Evolutionary conservation across 2,329 filamentous ascomycete genomes (phyloP), one percentile per base, ranked within the genome.

Genomic region (Amauroascus verrucosus): DNA sequence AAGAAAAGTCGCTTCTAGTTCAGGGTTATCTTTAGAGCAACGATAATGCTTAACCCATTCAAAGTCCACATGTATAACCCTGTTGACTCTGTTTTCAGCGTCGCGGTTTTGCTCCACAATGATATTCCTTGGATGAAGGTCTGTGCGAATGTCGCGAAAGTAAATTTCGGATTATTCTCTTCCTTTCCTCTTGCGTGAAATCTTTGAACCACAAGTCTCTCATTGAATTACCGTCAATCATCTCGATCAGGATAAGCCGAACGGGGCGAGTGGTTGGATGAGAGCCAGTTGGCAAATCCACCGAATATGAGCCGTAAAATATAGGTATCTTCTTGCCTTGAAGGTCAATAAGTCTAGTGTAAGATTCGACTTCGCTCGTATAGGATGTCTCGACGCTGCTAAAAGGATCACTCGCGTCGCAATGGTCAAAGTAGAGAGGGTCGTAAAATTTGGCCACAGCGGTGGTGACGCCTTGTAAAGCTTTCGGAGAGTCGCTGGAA

Each of bases 261-360:
- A 59, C 53, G 43, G 38, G 37, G n/a, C 57, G 55, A 28, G 52
- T 53, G 18, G 32, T 35, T 3, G 20, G 5, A 8, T 5, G 16
- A 18, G 26, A 16, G n/a, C 54, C 46, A 14, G 61, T 50, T 38
- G 56, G 26, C 22, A 63, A 47, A 48, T 51, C 46, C 13, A 64
- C 41, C 14, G 62, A 58, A 38, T 61, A 64, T n/a, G 59, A 64
- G 1, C 61, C 60, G 48, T 60, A 60, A 50, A 54, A 64, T 38
- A 16, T 57, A 2, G 61, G 61, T 24, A 63, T 60, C 2, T 32
- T 24, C 14, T n/a, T 16, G 1, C 61, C 58, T 44, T 65, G 59
- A 22, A 63, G 28, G 2, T 61, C 53, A 33, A n/a, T 13, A 33
- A 62, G 57, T 13, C 6, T 20, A 6, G 11, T 48, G 38, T 53